These are phyloP conservation scores for Mortierella hygrophila DNA, from an alignment of 192 early-diverging fungal species.

Conservation along the genomic window DNA sequence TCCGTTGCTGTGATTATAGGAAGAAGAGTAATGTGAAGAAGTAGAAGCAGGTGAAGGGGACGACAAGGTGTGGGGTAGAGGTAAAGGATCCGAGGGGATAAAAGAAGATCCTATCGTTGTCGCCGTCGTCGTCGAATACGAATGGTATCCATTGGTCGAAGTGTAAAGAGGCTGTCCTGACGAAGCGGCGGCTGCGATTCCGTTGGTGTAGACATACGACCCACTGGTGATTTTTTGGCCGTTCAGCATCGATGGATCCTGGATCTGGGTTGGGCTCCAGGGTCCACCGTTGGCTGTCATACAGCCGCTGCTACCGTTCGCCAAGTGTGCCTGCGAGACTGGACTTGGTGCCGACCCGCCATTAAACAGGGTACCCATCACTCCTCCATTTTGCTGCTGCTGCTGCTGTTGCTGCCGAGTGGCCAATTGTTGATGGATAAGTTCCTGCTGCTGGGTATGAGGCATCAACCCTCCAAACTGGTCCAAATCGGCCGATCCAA, in stretches of 20 bases:
- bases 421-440: slow-evolving; percentile 49
- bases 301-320: not conserved
- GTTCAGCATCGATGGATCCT: slow-evolving; percentile 40
- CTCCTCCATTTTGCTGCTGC: slow-evolving; percentile 18
- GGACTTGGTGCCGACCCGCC: slow-evolving; percentile 15
- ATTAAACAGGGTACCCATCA: slow-evolving; percentile 25
- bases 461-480: slow-evolving; percentile 43
- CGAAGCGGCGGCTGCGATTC: slow-evolving; percentile 2
- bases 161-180: slow-evolving; percentile 25
- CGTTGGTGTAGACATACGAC: slow-evolving; percentile 50
- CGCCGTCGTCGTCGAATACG: not conserved
- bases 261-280: slow-evolving; percentile 44
- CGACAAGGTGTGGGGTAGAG: not conserved
- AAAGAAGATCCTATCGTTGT: not conserved
- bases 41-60: slow-evolving; percentile 1
- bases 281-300: not conserved
- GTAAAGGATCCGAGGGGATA: slow-evolving; percentile 1
- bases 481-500: slow-evolving; percentile 26
- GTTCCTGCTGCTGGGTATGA: slow-evolving; percentile 50
- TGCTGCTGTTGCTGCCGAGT: slow-evolving; percentile 27
- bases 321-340: slow-evolving; percentile 1
- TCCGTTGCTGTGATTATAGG: not conserved
- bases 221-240: slow-evolving; percentile 49
- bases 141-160: slow-evolving; percentile 25
- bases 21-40: slow-evolving; percentile 15